Base-by-base conservation (phyloP, 2,329 filamentous ascomycete species). In the Colletotrichum tropicale region DNA sequence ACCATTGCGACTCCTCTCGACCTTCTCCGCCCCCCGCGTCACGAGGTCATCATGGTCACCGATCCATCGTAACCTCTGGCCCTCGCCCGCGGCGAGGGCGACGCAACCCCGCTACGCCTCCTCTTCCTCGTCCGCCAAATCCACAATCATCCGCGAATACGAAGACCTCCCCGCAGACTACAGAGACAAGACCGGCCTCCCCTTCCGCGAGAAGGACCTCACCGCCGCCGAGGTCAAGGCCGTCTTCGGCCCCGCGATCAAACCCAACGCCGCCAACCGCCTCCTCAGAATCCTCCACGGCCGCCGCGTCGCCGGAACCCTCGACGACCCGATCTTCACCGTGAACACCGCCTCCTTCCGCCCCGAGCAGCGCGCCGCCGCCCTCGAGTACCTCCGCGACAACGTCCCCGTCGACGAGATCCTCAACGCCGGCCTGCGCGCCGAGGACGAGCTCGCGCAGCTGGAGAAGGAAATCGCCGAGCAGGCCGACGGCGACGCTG, bases 241-340 rank as follows among this genome's bases (percentile, higher is more conserved):
- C 12, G 85, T 92, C 48, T 92, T 93, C 76, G 89, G 90, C 2
- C 79, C 85, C 7, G 83, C 84, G 15, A 84, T 92, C 61, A 82
- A 85, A 75, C 81, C 85, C 1, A 77, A 79, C 5, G 79, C 81
- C 7, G 92, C 88, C 24, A 93, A 93, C 80, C 84, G 83, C 60
- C 82, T 93, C 58, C 82, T 93, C 66, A 85, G 86, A 68, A 89
- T 93, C 66, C 82, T 93, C 15, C 92, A 94, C 80, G 92, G 92
- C 10, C 88, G 91, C 43, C 87, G 92, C 55, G 91, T 94, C 26
- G 91, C 92, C 9, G 92, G 92, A 38, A 93, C 91, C 5, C 85
- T 93, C 56, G 88, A 91, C 13, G 92, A 93, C 79, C 91, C 91
- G 4, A 84, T 83, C 6, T 86, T 90, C 64, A 83, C 83, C 43